Percentiles rank a stretch among this genome's conserved stretches.
Conservation (phyloP, 495 filamentous ascomycete species). For the Tuber magnatum region DNA sequence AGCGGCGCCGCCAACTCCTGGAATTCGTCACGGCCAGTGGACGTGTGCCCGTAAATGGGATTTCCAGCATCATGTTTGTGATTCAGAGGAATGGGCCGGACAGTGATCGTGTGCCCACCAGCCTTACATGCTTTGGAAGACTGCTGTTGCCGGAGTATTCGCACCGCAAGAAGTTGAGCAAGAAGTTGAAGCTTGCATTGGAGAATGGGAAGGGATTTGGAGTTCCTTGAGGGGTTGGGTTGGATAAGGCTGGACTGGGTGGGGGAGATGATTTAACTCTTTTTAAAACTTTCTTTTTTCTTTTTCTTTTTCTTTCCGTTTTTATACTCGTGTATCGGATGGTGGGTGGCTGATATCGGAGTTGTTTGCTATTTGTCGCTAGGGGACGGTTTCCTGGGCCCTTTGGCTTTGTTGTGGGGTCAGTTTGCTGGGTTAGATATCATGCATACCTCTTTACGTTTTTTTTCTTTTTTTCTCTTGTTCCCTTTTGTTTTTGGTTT, state of each 20-base stretch:
- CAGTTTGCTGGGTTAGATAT: not conserved
- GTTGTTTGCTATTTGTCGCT: not conserved
- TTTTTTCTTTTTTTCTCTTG: not conserved
- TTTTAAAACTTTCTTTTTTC: not conserved
- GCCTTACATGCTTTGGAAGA: conserved; percentile 82
- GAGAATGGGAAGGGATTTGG: conserved; percentile 94
- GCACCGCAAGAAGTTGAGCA: conserved; percentile 57
- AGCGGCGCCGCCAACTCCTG: conserved; percentile 62
- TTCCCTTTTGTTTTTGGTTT: not conserved
- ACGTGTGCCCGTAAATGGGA: conserved; percentile 76
- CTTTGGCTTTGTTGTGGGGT: not conserved
- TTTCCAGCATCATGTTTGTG: conserved; percentile 69
- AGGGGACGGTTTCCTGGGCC: not conserved
- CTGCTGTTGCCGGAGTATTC: conserved; percentile 77
- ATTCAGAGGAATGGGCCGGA: conserved; percentile 65
- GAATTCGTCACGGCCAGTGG: conserved; percentile 95
- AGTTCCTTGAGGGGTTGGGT: conserved; percentile 46
- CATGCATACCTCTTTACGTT: not conserved
- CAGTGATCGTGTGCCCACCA: conserved; percentile 62
- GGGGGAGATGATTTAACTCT: not conserved
- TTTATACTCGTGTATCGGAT: not conserved
- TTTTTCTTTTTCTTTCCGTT: not conserved
- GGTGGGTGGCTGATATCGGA: not conserved
- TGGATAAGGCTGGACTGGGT: not conserved
- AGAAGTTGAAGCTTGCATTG: conserved; percentile 71